A percentile compares a stretch with the other conserved stretches of the same genome.
Evolutionary conservation across 1,139 yeast species (phyloP).

Genomic region (Suhomyces atakaporum): DNA sequence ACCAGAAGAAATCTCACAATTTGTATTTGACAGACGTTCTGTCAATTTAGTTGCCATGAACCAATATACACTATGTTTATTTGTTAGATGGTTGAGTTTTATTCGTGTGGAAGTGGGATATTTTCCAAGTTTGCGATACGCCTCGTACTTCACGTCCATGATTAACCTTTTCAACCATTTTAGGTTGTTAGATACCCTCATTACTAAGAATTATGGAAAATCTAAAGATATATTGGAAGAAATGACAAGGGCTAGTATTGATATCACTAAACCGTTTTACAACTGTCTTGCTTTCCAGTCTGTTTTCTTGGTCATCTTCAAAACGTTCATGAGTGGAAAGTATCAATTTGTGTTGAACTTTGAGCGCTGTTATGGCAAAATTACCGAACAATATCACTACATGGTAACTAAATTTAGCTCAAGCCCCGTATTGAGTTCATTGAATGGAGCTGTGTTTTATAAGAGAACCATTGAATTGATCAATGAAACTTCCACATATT

Average conservation of each 20-base stretch:
- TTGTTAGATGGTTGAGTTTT: constrained; percentile 36
- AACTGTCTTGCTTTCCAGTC: constrained; percentile 27
- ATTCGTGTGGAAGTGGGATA: constrained; percentile 32
- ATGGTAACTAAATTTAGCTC: constrained; percentile 8
- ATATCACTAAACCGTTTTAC: constrained; percentile 22
- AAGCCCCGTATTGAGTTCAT: constrained; percentile 3
- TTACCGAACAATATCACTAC: constrained; percentile 5
- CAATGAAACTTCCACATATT: constrained; percentile 2
- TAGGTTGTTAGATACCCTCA: constrained; percentile 21
- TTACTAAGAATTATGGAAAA: constrained; percentile 15
- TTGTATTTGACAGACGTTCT: constrained; percentile 9
- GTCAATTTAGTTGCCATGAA: constrained; percentile 23
- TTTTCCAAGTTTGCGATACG: constrained; percentile 36
- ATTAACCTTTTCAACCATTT: constrained; percentile 31
- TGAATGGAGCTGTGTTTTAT: constrained; percentile 1
- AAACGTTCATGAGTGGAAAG: constrained; percentile 13
- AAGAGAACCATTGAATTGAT: neutral
- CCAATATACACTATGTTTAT: constrained; percentile 23
- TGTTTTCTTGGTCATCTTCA: constrained; percentile 26
- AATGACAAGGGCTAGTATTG: constrained; percentile 13
- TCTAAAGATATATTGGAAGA: constrained; percentile 14
- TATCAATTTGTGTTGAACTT: constrained; percentile 8
- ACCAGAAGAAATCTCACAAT: constrained; percentile 4
- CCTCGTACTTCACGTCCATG: constrained; percentile 31
- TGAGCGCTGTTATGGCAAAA: constrained; percentile 10